Conservation (phyloP, 2,329 filamentous ascomycete genomes). For the Aspergillus hortae region DNA sequence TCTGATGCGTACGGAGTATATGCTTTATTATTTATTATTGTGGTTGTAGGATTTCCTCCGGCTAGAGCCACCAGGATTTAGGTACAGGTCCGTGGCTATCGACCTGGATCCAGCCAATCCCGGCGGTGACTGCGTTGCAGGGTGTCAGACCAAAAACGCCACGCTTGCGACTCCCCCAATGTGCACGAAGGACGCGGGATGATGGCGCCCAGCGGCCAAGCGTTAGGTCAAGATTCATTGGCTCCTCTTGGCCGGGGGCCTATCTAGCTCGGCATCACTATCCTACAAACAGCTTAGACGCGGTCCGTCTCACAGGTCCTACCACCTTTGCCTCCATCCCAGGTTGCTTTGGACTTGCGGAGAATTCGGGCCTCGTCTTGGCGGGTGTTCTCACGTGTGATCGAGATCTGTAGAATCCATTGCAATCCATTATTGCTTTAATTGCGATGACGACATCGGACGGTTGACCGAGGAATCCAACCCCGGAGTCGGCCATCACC, state of each 20-base stretch:
- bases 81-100: not conserved
- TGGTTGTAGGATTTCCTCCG: not conserved
- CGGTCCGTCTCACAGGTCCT: not conserved
- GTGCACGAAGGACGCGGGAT: not conserved
- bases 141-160: constrained; percentile 1
- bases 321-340: not conserved
- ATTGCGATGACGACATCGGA: not conserved
- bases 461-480: not conserved
- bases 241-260: constrained; percentile 4
- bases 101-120: not conserved
- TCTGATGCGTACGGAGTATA: not conserved
- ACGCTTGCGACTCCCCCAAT: not conserved
- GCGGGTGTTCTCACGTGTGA: too few species aligned
- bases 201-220: constrained; percentile 5
- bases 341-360: not conserved
- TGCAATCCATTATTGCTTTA: too few species aligned
- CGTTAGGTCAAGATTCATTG: constrained; percentile 7
- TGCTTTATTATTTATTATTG: not conserved
- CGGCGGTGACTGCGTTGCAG: not conserved
- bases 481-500: not conserved
- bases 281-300: not conserved
- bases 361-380: not conserved
- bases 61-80: not conserved
- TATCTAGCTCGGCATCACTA: constrained; percentile 3
- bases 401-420: too few species aligned